Base-by-base conservation (phyloP, 441 rosid species). In the Lepidium campestre region DNA sequence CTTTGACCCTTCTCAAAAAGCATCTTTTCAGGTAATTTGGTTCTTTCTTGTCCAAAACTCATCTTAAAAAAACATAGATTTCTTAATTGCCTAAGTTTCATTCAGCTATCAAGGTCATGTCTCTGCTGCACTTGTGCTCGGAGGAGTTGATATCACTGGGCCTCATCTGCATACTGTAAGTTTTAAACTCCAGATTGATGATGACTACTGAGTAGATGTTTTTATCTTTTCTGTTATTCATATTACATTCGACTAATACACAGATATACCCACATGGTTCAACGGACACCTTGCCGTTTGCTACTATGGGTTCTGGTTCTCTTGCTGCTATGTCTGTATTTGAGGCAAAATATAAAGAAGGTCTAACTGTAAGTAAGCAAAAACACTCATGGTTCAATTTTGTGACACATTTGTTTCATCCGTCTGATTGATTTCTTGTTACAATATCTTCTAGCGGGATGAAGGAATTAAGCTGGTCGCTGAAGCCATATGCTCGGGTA, bases 261-360 rank as follows among this genome's bases (percentile, higher is more conserved):
- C 81, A 93, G 99, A 93, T 93, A 74, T 91, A 91, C 73, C 99
- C 99, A 10, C 99, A 93, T 62, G 99, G 97, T 59, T 93, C 97
- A 62, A 87, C 97, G 10, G 97, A 91, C 74, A 86, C 96, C 4
- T 79, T 93, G 77, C 99, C 99, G 65, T 93, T 85, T 36, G 97
- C 97, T 20, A 93, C 99, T 8, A 93, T 91, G 99, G 99, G 97
- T 56, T 93, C 99, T 70, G 97, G 99, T 77, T 94, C 99, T 61
- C 93, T 94, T 45, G 99, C 99, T 73, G 97, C 99, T 19, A 91
- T 94, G 97, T 65, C 96, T 54, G 79, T 91, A 32, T 94, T 94
- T 78, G 97, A 94, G 75, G 87, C 96, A 18, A 89, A 87, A 68
- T 91, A 91, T 64, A 88, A 72, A 79, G 99, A 91, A 84, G 97